Base-by-base conservation (phyloP, 2,329 filamentous ascomycete genomes). In the Cercospora berteroae region DNA sequence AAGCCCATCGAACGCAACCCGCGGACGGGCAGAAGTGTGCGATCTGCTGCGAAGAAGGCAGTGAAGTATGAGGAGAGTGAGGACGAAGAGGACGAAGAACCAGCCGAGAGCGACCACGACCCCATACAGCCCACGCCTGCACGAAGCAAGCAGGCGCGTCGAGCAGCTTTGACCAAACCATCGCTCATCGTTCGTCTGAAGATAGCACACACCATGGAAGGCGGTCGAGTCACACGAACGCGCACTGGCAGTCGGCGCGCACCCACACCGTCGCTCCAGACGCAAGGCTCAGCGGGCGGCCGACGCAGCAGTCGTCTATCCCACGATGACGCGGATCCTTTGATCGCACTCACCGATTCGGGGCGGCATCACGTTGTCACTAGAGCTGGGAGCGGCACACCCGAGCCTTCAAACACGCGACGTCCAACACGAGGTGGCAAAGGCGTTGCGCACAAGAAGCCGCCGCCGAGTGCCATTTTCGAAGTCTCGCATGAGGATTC, bases 251-350 rank as follows among this genome's bases (percentile, higher is more conserved):
- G 79, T 33, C 80, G 70, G 57, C 78, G 79, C 29, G 79, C 79
- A n/a, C 50, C 61, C 23, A 77, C 73, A 61, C 79, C 80, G 2
- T 74, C 74, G 33, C 74, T 76, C 4, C 72, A 71, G 13, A 69
- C 71, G 7, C 67, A 69, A 31, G 73, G 67, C 16, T 67, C 70
- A 5, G 67, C 64, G 18, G 71, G 67, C 8, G 80, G 79, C 44
- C 80, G 87, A 70, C 83, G 86, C 69, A 88, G 83, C 70, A 88
- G 85, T 74, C 86, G 88, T 56, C 81, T 87, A 18, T 87, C 84
- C 25, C 85, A 87, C 69, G 85, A 87, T 70, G 80, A 84, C 4
- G 83, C 85, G 27, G 83, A 85, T 39, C 83, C 85, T 36, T 82
- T 89, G 13, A 79, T 87, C 56, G 85, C 84, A 16, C 78, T 89